Evolutionary conservation across 768 basidiomycete species (phyloP), one percentile per base, ranked within the genome.

Genomic region (Lactarius psammicola): DNA sequence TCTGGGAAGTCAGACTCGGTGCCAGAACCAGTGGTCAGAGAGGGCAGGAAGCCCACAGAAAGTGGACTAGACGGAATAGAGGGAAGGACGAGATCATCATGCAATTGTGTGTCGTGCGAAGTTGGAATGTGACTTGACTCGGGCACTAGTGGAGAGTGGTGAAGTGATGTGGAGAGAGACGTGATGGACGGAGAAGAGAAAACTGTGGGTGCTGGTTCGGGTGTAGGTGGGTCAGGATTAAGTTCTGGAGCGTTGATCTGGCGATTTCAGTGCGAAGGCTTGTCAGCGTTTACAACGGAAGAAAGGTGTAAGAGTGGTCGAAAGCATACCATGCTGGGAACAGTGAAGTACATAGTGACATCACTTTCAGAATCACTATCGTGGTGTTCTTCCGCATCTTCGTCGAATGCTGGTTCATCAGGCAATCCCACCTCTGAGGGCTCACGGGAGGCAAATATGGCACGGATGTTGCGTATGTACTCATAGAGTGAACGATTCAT

Each of bases 271-370:
- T 6, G n/a, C 18, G 9, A 54, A 55, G 11, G 13, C 60, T 66
- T 59, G 60, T 68, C 60, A 67, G 64, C 60, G 60, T 68, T 66
- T 57, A 62, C 60, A 68, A 62, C 38, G 51, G 60, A 53, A 49
- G 42, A 55, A 51, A 23, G 28, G 13, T 28, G 31, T 26, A 38
- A 58, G 33, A 55, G 17, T 44, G 26, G 10, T 40, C 4, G 8
- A 57, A 62, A 40, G 59, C 67, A 44, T 59, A 68, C 67, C 64
- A 68, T 30, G 38, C 42, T 54, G n/a, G 56, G 26, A 18, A 59
- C 38, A 18, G 59, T 18, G 28, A 61, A 23, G 31, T 26, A 57
- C 26, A 15, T 51, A 5, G 49, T 28, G 49, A 51, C 23, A 42
- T 40, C 65, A 31, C 38, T 49, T 30, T 53, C 31, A 15, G 34